Conservation (phyloP, 129 eudicot species). For the Pulicaria dysenterica region DNA sequence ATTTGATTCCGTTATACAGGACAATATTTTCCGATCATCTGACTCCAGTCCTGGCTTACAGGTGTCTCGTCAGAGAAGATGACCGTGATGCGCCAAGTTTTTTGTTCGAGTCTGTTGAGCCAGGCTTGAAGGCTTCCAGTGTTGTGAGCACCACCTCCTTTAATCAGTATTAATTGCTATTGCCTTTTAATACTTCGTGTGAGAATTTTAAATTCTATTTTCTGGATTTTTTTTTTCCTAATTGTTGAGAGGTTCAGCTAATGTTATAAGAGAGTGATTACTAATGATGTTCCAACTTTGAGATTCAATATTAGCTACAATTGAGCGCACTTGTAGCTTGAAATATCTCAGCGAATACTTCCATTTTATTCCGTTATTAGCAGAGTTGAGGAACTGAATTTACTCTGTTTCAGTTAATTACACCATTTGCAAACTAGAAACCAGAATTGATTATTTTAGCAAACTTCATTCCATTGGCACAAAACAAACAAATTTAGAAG, state of each 20-base stretch:
- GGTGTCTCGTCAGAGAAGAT: conserved; percentile 91
- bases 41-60: conserved; percentile 94
- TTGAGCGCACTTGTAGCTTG: no score
- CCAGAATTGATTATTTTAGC: neutral
- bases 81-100: conserved; percentile 97
- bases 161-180: conserved; percentile 5
- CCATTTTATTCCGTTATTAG: conserved; percentile 11
- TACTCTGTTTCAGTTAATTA: conserved; percentile 8
- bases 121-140: conserved; percentile 67
- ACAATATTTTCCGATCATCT: conserved; percentile 87
- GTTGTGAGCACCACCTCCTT: conserved; percentile 52
- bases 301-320: no score
- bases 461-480: neutral
- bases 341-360: neutral
- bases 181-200: neutral
- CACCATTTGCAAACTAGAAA: conserved; percentile 1
- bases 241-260: neutral
- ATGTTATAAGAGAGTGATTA: neutral
- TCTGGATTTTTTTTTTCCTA: neutral
- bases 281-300: no score
- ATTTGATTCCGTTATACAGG: conserved; percentile 75
- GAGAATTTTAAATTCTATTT: conserved; percentile 7
- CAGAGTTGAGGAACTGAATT: conserved; percentile 6
- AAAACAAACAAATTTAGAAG: neutral
- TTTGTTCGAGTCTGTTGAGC: conserved; percentile 88